Evolutionary conservation across 1,284 basidiomycete species (phyloP).

Genomic region (Sporisorium exsertum): DNA sequence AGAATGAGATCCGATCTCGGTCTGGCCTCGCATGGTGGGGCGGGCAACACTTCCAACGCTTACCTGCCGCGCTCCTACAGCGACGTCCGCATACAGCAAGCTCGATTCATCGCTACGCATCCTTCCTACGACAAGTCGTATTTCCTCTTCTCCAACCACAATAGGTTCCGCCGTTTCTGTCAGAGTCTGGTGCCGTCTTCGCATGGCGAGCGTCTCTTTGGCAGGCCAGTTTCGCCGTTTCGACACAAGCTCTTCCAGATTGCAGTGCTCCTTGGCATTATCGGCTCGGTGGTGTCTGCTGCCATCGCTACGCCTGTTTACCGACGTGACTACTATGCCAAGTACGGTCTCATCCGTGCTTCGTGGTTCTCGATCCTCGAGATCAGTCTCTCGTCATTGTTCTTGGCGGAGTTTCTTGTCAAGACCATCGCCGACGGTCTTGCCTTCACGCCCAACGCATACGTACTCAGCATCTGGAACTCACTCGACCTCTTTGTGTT

Average conservation of each 20-base stretch:
- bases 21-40: constrained; percentile 32
- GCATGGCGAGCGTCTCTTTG: constrained; percentile 80
- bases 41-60: constrained; percentile 40
- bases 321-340: constrained; percentile 79
- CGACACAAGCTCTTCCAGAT: constrained; percentile 82
- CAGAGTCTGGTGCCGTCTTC: constrained; percentile 87
- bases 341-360: constrained; percentile 75
- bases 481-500: constrained; percentile 89
- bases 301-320: constrained; percentile 87
- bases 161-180: constrained; percentile 79
- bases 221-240: constrained; percentile 66
- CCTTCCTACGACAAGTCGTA: constrained; percentile 91
- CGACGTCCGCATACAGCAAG: constrained; percentile 83
- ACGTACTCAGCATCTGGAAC: constrained; percentile 92
- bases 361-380: constrained; percentile 93
- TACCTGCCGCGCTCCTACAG: constrained; percentile 71
- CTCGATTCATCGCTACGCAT: constrained; percentile 88
- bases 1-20: constrained; percentile 67
- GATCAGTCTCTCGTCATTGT: constrained; percentile 79
- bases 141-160: constrained; percentile 88
- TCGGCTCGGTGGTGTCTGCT: constrained; percentile 86
- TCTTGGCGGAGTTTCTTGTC: constrained; percentile 87
- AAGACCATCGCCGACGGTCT: constrained; percentile 92
- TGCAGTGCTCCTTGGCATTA: constrained; percentile 80
- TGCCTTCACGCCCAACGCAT: constrained; percentile 90